Percentiles rank a stretch among this genome's conserved stretches.
Evolutionary conservation across 2,329 filamentous ascomycete genomes (phyloP).

Genomic region (Aureobasidium sp.): DNA sequence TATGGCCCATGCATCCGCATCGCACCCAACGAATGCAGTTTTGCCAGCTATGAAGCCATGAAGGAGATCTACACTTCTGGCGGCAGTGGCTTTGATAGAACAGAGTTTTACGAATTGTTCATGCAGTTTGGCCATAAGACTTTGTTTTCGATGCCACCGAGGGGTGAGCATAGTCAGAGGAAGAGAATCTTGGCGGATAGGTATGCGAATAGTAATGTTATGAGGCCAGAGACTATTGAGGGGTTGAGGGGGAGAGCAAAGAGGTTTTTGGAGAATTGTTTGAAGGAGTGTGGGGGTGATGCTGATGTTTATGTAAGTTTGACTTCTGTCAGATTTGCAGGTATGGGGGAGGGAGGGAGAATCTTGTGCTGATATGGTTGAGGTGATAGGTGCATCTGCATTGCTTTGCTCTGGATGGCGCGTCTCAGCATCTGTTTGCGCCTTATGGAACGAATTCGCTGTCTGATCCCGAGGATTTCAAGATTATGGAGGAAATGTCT

Average conservation of each 20-base stretch:
- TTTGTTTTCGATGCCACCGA: constrained; percentile 14
- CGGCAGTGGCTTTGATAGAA: constrained; percentile 21
- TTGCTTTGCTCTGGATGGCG: constrained; percentile 15
- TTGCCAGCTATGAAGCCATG: constrained; percentile 21
- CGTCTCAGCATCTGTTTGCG: constrained; percentile 12
- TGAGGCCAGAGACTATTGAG: constrained; percentile 9
- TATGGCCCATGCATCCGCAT: constrained; percentile 25
- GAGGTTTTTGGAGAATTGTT: constrained; percentile 12
- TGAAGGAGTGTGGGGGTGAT: background rate
- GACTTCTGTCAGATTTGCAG: too few species aligned
- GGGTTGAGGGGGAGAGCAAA: constrained; percentile 3
- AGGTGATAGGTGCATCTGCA: constrained; percentile 10
- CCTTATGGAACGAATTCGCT: constrained; percentile 14
- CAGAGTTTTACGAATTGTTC: constrained; percentile 17
- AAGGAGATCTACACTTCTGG: constrained; percentile 24
- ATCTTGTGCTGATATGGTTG: background rate
- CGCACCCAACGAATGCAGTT: constrained; percentile 22
- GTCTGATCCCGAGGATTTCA: constrained; percentile 1
- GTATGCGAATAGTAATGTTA: constrained; percentile 15
- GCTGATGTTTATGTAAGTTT: constrained; percentile 16
- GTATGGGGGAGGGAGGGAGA: too few species aligned
- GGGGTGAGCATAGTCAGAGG: constrained; percentile 4
- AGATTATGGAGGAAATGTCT: constrained; percentile 13
- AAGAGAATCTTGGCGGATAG: constrained; percentile 14
- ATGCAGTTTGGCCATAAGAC: constrained; percentile 14